A percentile compares a stretch with the other conserved stretches of the same genome.
phyloP scores from a whole-genome alignment of 192 early-diverging fungal genomes.

The Rhizoclosmatium sp. region DNA sequence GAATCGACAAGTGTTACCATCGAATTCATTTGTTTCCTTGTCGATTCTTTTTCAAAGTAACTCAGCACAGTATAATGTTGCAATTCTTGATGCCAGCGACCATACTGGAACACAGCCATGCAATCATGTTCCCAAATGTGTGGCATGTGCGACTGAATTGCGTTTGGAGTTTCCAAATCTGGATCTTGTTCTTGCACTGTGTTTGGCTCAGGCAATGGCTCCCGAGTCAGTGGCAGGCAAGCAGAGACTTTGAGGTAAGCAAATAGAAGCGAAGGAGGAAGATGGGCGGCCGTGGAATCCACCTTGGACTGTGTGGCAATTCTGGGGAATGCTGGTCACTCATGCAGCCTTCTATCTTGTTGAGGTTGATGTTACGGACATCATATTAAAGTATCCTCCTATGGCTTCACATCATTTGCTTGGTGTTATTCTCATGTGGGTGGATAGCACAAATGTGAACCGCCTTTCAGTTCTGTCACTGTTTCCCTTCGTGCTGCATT shows the following conservation, averaged over 20 bases:
- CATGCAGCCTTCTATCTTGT: constrained; percentile 10
- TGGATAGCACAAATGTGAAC: background rate
- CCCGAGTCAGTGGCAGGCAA: constrained; percentile 13
- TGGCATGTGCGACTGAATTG: constrained; percentile 6
- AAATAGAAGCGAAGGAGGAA: background rate
- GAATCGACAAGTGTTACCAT: background rate
- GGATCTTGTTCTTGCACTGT: constrained; percentile 26
- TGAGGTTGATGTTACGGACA: constrained; percentile 1
- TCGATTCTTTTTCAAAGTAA: background rate
- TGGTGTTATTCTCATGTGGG: background rate
- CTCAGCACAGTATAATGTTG: background rate
- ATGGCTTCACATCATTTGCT: constrained; percentile 20
- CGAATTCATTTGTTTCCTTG: background rate
- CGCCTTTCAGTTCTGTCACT: background rate
- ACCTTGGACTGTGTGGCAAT: constrained; percentile 5
- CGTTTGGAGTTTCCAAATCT: constrained; percentile 30
- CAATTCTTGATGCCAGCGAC: background rate
- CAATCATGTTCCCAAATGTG: constrained; percentile 14
- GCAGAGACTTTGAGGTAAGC: background rate
- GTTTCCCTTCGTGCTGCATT: constrained; percentile 18
- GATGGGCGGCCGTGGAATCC: background rate
- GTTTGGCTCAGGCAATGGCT: constrained; percentile 16
- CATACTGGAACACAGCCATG: background rate
- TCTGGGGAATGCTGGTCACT: constrained; percentile 16
- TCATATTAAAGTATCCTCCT: constrained; percentile 3